These are phyloP conservation scores for Comarum palustre DNA, from an alignment of 306 rosid genomes.

Conservation along the genomic window DNA sequence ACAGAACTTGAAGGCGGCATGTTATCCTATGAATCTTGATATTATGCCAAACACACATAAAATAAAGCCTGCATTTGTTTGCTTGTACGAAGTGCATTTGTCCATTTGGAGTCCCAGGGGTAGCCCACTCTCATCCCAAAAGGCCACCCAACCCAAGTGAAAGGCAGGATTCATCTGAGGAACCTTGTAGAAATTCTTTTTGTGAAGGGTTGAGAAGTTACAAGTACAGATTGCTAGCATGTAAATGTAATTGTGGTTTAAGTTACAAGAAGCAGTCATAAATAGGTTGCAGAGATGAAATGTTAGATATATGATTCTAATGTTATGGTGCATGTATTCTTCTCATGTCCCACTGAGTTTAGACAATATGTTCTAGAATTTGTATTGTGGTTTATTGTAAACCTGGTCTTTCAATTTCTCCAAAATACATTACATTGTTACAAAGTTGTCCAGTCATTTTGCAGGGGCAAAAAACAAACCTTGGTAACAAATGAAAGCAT, in stretches of 20 bases:
- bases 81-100: neutral
- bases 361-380: neutral
- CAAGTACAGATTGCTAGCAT: neutral
- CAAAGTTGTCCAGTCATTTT: neutral
- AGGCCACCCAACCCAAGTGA: neutral
- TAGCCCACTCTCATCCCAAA: neutral
- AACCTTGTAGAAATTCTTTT: neutral
- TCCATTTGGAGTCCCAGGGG: neutral
- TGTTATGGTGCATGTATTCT: neutral
- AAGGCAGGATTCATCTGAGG: neutral
- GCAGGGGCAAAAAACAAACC: slow-evolving; percentile 45
- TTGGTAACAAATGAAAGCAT: slow-evolving; percentile 97
- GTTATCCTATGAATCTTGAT: neutral
- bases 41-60: neutral
- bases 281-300: neutral
- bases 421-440: neutral
- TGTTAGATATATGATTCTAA: neutral
- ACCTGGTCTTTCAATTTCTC: slow-evolving; percentile 1
- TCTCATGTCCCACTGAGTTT: neutral
- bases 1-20: neutral
- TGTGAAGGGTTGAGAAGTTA: neutral
- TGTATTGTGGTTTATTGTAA: neutral
- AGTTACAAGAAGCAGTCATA: neutral
- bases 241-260: neutral
- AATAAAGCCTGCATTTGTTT: neutral